phyloP scores from a whole-genome alignment of 768 basidiomycete species.

The Russula virescens region DNA sequence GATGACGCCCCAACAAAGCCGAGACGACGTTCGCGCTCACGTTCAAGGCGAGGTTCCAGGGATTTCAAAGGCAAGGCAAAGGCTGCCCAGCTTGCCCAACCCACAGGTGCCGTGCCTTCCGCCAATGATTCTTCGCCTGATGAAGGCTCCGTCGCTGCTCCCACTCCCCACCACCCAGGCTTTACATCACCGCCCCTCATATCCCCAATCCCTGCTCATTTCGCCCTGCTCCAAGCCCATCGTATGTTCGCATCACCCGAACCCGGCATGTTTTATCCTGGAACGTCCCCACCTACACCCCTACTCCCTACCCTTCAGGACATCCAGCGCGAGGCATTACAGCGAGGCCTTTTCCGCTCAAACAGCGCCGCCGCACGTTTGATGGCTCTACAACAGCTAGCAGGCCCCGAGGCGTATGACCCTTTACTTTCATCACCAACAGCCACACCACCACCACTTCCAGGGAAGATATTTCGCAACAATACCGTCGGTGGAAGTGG shows the following conservation, averaged over 20 bases:
- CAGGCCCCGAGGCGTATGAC: slow-evolving; percentile 62
- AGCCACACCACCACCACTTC: slow-evolving; percentile 43
- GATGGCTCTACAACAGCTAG: slow-evolving; percentile 80
- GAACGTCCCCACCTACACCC: slow-evolving; percentile 60
- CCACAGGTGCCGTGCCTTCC: slow-evolving; percentile 39
- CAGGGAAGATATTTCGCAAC: slow-evolving; percentile 47
- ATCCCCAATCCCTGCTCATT: slow-evolving; percentile 56
- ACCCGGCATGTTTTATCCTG: slow-evolving; percentile 55
- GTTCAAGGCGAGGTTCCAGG: slow-evolving; percentile 56
- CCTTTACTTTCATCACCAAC: slow-evolving; percentile 44
- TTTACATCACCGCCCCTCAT: slow-evolving; percentile 34
- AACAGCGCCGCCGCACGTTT: slow-evolving; percentile 82
- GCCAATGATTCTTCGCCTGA: slow-evolving; percentile 65
- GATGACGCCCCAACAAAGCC: slow-evolving; percentile 32
- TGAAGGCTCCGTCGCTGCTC: slow-evolving; percentile 37
- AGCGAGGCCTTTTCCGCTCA: slow-evolving; percentile 77
- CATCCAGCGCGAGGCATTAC: no score
- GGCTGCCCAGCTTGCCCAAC: slow-evolving; percentile 38
- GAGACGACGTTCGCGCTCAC: slow-evolving; percentile 72
- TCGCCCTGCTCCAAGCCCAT: slow-evolving; percentile 28
- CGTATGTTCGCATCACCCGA: slow-evolving; percentile 38
- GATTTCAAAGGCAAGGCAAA: slow-evolving; percentile 52
- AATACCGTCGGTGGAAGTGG: slow-evolving; percentile 81
- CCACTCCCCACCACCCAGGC: slow-evolving; percentile 21
- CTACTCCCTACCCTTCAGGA: slow-evolving; percentile 72